Evolutionary conservation across 805 yeast species (phyloP), one percentile per base, ranked within the genome.

Genomic region (Saccharomycopsis sp.): DNA sequence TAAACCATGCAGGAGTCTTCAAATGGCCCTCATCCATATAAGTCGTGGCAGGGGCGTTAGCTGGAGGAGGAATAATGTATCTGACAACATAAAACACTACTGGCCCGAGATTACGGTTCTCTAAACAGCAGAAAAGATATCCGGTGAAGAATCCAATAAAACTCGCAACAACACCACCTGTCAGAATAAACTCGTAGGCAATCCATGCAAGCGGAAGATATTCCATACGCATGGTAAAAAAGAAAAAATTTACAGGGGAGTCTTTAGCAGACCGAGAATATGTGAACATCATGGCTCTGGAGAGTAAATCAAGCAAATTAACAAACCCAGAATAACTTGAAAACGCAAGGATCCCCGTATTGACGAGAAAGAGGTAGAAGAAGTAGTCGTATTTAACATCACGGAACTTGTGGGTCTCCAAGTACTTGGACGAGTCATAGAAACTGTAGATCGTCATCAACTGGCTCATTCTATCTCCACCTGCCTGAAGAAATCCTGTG

Each of bases 81-180:
- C 12, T 44, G 8, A 19, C 49, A 19, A 44, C 8, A 44, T 17
- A 24, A 19, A 47, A 22, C 14, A 23, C 15, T 25, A 54, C 20
- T 19, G 56, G 56, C n/a, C 56, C 56, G 12, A 54, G 29, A 19
- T 54, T 47, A 19, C 42, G 44, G n/a, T 54, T 54, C 22, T 42
- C 56, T 2, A 54, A 5, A 25, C 56, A 54, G 35, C 52, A 44
- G 20, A 22, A 23, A 17, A 54, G 8, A 47, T 54, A 54, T 3
- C 56, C 56, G 14, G 20, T 47, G 8, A 42, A 47, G 15, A 47
- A 22, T 2, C 56, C 56, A 42, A 15, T 12, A 7, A 44, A 24
- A 12, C 15, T 20, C 9, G 14, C 29, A 14, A 24, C 12, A 47
- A 19, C n/a, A 19, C 38, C 38, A 15, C n/a, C 38, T 14, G 17